These are phyloP conservation scores for Erigeron philadelphicus DNA, from an alignment of 140 eudicot genomes.

Conservation along the genomic window DNA sequence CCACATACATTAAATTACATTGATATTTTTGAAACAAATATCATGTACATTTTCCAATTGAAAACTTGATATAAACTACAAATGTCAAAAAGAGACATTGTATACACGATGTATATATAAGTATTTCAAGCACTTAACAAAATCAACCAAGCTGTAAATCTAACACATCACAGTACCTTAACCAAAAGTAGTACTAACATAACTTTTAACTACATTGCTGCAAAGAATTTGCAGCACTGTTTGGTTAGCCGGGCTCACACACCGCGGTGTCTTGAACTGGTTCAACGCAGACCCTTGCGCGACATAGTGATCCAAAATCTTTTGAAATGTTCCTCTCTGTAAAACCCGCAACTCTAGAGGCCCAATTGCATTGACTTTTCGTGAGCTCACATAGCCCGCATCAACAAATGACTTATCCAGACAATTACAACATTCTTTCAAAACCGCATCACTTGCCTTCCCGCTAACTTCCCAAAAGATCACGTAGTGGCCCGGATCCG, in stretches of 20 bases:
- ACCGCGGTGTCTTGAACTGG: slow-evolving; percentile 90
- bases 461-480: slow-evolving; percentile 75
- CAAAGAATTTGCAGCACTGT: slow-evolving; percentile 54
- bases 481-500: slow-evolving; percentile 71
- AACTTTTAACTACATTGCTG: slow-evolving; percentile 51
- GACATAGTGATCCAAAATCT: slow-evolving; percentile 29
- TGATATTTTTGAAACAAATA: too few species aligned
- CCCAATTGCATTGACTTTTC: slow-evolving; percentile 29
- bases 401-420: slow-evolving; percentile 34
- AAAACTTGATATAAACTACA: too few species aligned
- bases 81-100: not conserved
- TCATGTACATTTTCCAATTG: too few species aligned
- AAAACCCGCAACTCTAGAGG: slow-evolving; percentile 30
- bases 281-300: slow-evolving; percentile 46
- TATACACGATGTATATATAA: not conserved
- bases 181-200: slow-evolving; percentile 51
- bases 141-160: slow-evolving; percentile 3
- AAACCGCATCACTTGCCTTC: slow-evolving; percentile 44
- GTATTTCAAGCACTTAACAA: slow-evolving; percentile 10
- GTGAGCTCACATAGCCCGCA: slow-evolving; percentile 30
- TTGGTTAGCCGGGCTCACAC: slow-evolving; percentile 46
- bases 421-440: slow-evolving; percentile 58
- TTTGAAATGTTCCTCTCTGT: slow-evolving; percentile 24
- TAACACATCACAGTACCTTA: slow-evolving; percentile 3
- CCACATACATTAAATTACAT: too few species aligned